phyloP scores from a whole-genome alignment of 1,284 basidiomycete species.

The Bjerkandera adusta region DNA sequence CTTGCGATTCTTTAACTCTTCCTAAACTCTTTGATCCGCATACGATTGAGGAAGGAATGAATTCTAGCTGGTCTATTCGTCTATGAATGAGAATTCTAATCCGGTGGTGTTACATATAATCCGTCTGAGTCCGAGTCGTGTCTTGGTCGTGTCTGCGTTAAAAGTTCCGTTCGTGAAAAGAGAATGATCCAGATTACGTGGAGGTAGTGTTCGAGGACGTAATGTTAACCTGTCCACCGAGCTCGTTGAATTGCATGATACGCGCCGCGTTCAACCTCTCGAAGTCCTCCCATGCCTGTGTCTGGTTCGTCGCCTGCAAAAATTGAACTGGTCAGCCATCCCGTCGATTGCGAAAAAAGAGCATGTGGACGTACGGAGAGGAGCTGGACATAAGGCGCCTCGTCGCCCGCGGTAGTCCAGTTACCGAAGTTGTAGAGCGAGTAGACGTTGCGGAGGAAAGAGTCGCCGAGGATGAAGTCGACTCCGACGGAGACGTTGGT shows the following conservation, averaged over 20 bases:
- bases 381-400: slow-evolving; percentile 16
- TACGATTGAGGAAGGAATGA: too few relatives aligned
- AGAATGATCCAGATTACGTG: too few relatives aligned
- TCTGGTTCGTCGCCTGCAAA: neutral
- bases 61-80: too few relatives aligned
- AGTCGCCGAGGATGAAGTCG: slow-evolving; percentile 16
- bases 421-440: slow-evolving; percentile 19
- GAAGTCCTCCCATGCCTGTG: slow-evolving; percentile 4
- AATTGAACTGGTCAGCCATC: neutral
- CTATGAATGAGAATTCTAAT: too few relatives aligned
- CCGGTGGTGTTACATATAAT: too few relatives aligned
- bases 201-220: too few relatives aligned
- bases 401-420: slow-evolving; percentile 3
- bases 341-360: neutral
- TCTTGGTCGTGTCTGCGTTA: too few relatives aligned
- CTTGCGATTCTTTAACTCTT: too few relatives aligned
- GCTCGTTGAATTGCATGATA: slow-evolving; percentile 5
- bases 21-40: too few relatives aligned
- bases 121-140: too few relatives aligned
- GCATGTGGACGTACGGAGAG: slow-evolving; percentile 16
- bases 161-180: too few relatives aligned
- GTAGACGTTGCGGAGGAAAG: slow-evolving; percentile 21
- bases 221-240: slow-evolving; percentile 1
- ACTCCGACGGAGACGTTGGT: neutral
- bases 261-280: slow-evolving; percentile 6